Percentiles rank a stretch among this genome's conserved stretches.
Evolutionary conservation across 768 basidiomycete species (phyloP).

Genomic region (Chalciporus sphaerocephalus): DNA sequence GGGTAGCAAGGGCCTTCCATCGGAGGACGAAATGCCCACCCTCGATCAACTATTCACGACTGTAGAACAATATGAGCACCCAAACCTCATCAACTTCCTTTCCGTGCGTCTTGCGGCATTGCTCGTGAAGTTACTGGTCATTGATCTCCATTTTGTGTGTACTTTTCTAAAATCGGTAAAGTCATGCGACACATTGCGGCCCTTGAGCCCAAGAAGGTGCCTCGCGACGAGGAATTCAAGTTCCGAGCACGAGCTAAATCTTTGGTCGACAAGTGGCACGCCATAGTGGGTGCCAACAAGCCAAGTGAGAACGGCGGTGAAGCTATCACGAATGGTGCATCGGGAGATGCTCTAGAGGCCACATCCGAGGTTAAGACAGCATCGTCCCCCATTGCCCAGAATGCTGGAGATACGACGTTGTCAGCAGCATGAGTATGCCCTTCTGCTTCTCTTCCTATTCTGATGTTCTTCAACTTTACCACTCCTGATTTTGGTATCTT

Average conservation of each 20-base stretch:
- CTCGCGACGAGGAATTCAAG: constrained; percentile 49
- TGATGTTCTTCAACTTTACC: constrained; percentile 6
- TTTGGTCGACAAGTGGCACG: constrained; percentile 46
- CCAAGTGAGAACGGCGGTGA: constrained; percentile 30
- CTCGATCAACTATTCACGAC: constrained; percentile 69
- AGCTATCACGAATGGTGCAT: constrained; percentile 23
- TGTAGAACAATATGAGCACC: constrained; percentile 71
- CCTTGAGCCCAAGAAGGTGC: constrained; percentile 39
- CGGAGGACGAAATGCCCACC: constrained; percentile 70
- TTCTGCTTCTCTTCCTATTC: constrained; percentile 6
- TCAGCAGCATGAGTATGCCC: constrained; percentile 32
- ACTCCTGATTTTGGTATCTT: constrained; percentile 16
- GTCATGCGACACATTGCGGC: constrained; percentile 62
- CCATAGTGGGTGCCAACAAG: constrained; percentile 34
- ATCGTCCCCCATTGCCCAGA: constrained; percentile 23
- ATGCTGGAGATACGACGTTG: constrained; percentile 39
- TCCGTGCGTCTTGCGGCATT: constrained; percentile 36
- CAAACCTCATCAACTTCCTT: constrained; percentile 71
- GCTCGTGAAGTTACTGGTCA: constrained; percentile 2
- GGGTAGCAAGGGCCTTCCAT: constrained; percentile 58
- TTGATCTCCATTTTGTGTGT: constrained; percentile 9
- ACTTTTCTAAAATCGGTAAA: constrained; percentile 50
- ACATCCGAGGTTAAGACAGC: constrained; percentile 20
- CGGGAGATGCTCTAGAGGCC: constrained; percentile 17
- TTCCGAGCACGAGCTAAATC: constrained; percentile 47